Evolutionary conservation across 345 rosid genomes (phyloP).

Genomic region (Kernera saxatilis): DNA sequence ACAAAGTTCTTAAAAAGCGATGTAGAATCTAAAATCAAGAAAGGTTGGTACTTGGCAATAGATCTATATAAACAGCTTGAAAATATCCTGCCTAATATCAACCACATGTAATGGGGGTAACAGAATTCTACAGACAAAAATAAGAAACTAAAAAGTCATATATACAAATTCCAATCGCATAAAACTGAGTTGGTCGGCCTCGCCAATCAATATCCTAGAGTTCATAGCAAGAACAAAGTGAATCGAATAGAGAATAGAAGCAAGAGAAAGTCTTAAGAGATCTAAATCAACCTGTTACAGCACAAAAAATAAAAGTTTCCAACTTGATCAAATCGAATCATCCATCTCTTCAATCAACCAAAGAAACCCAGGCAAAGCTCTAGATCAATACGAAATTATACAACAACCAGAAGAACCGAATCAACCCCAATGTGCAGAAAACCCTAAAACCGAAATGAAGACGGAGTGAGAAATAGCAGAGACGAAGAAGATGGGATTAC

Average conservation of each 20-base stretch:
- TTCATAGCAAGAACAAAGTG: background rate
- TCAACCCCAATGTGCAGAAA: background rate
- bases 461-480: background rate
- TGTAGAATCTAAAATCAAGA: background rate
- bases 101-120: background rate
- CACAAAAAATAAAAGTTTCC: background rate
- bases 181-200: background rate
- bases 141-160: background rate
- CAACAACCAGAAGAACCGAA: background rate
- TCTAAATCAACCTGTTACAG: background rate
- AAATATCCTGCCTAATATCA: background rate
- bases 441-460: background rate
- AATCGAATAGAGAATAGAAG: background rate
- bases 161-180: background rate
- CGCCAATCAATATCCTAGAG: no score
- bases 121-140: background rate
- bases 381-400: background rate
- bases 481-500: slow-evolving; percentile 9
- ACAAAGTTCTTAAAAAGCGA: background rate
- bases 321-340: background rate
- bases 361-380: background rate
- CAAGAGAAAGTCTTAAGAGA: background rate
- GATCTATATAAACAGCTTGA: background rate
- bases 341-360: background rate
- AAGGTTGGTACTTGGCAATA: background rate